These are phyloP conservation scores for Nemania sp. DNA, from an alignment of 2,329 filamentous ascomycete species.

Conservation along the genomic window DNA sequence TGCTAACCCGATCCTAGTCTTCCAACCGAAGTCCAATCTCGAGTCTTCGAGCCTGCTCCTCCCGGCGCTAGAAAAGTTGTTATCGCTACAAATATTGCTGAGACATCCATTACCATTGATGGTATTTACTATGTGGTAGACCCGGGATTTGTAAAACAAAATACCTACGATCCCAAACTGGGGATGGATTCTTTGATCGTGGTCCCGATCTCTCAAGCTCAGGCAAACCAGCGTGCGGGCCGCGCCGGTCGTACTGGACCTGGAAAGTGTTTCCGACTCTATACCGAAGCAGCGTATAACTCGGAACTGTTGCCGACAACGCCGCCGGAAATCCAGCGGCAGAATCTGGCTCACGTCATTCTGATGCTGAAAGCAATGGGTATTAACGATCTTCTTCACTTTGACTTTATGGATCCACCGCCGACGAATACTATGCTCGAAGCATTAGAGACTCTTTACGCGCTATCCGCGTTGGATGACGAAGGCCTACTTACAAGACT, in stretches of 20 bases:
- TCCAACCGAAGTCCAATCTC: constrained; percentile 91
- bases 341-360: constrained; percentile 93
- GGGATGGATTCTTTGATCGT: constrained; percentile 98
- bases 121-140: constrained; percentile 98
- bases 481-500: constrained; percentile 93
- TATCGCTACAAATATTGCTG: constrained; percentile 97
- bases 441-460: constrained; percentile 94
- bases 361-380: constrained; percentile 99
- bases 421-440: constrained; percentile 98
- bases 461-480: constrained; percentile 90
- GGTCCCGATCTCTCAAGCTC: constrained; percentile 95
- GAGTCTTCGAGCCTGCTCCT: constrained; percentile 94
- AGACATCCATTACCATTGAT: constrained; percentile 98
- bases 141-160: constrained; percentile 97
- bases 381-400: constrained; percentile 96
- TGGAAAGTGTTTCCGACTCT: constrained; percentile 94
- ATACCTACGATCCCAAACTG: constrained; percentile 94
- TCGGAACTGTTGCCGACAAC: constrained; percentile 97
- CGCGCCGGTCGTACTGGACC: constrained; percentile 94
- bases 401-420: constrained; percentile 99
- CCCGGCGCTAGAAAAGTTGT: constrained; percentile 90
- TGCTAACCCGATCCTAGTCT: constrained; percentile 63
- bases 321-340: constrained; percentile 95
- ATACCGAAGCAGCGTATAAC: constrained; percentile 95
- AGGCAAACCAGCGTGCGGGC: constrained; percentile 93